Evolutionary conservation across 2,329 filamentous ascomycete species (phyloP), one percentile per base, ranked within the genome.

Genomic region (Epichloe hybrida): DNA sequence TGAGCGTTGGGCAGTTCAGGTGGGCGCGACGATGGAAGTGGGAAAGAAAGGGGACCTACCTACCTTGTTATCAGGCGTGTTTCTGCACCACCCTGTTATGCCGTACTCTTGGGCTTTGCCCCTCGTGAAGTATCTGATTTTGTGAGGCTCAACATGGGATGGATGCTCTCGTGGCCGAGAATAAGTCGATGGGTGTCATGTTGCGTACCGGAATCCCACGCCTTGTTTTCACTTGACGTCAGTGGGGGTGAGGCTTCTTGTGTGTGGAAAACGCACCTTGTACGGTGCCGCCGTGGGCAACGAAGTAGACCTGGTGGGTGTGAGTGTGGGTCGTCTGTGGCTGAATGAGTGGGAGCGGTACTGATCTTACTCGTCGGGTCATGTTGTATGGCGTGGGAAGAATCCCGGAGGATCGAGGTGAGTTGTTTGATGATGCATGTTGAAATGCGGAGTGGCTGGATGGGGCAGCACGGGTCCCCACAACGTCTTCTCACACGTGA

Each of bases 201-300:
- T 5, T 46, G 48, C 46, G 37, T 66, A 75, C 74, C 77, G 72
- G 57, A 78, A 81, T 49, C 72, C 74, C 46, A 81, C 77, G 50
- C 77, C 77, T 80, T 80, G 20, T 15, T 11, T 15, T 11, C 23
- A 8, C 17, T 57, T 57, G 54, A 60, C 57, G 62, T 66, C 59
- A 68, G 59, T 6, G 6, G 34, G 20, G 3, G 15, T 11, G 13
- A 17, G 5, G n/a, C 13, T 7, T 5, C 8, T 7, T 3, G 1
- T 9, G 6, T 15, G 12, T 46, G 20, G 7, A 48, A 56, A 49
- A 57, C 68, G 54, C 67, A 82, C 84, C 84, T 75, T 88, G 84
- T 12, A 88, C 84, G 39, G 57, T 57, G 13, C 73, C 73, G 50
- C 83, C 84, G 58, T 86, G 80, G 52, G 81, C 83, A 15, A 77